Conservation (phyloP, 176 grass and related monocot genomes). For the Lolium perenne region DNA sequence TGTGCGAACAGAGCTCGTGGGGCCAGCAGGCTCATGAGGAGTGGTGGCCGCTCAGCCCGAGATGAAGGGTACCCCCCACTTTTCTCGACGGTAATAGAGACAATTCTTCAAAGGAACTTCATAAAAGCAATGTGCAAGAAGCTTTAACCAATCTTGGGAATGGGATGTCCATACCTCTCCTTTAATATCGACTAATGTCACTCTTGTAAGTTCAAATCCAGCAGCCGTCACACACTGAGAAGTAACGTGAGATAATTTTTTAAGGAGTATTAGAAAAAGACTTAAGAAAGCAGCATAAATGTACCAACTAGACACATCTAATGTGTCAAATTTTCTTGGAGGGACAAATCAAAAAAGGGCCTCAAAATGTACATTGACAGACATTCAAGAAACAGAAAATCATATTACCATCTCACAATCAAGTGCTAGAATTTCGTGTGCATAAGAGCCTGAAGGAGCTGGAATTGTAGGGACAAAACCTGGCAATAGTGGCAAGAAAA, state of each 20-base stretch:
- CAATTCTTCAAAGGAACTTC: background rate
- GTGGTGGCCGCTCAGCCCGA: background rate
- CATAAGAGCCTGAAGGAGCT: constrained; percentile 58
- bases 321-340: background rate
- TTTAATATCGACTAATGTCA: constrained; percentile 86
- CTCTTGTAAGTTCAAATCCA: constrained; percentile 97
- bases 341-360: constrained; percentile 12
- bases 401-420: constrained; percentile 95
- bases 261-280: background rate
- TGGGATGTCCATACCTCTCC: constrained; percentile 64
- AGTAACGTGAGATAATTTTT: constrained; percentile 32
- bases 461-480: constrained; percentile 77
- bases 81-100: background rate
- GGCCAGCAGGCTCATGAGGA: background rate
- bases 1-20: background rate
- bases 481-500: constrained; percentile 47
- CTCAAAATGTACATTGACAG: constrained; percentile 33
- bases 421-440: constrained; percentile 85
- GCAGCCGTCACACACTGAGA: constrained; percentile 81
- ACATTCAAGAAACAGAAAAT: constrained; percentile 15
- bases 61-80: background rate
- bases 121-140: background rate
- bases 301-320: constrained; percentile 14
- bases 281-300: background rate
- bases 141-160: background rate